A percentile compares a stretch with the other conserved stretches of the same genome.
Conservation (phyloP, 1,139 yeast species). For the Diutina pseudorugosa region DNA sequence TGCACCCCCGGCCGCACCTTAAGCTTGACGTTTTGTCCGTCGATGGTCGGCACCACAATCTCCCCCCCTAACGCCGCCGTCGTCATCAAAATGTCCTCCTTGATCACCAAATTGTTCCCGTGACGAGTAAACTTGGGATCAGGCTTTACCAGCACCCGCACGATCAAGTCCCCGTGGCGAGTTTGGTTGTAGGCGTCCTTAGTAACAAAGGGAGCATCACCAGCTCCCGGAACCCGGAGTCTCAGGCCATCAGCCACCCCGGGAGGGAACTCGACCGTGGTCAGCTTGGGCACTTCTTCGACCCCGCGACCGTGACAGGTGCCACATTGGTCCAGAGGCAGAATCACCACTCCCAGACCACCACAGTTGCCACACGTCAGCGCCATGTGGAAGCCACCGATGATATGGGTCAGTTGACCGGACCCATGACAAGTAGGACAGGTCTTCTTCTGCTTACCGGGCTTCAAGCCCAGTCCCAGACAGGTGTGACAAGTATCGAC, state of each 20-base stretch:
- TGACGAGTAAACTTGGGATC: conserved; percentile 61
- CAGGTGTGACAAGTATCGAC: conserved; percentile 73
- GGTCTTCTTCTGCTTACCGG: conserved; percentile 63
- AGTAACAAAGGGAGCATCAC: conserved; percentile 74
- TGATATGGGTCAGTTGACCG: conserved; percentile 76
- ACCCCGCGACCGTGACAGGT: conserved; percentile 90
- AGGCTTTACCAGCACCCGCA: conserved; percentile 64
- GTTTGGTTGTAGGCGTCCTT: conserved; percentile 53
- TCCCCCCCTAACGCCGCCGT: conserved; percentile 96
- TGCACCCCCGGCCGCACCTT: conserved; percentile 86
- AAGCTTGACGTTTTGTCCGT: conserved; percentile 60
- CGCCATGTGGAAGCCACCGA: conserved; percentile 97
- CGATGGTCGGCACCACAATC: conserved; percentile 77
- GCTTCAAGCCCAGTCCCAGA: conserved; percentile 73
- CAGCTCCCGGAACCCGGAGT: conserved; percentile 75
- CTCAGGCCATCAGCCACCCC: conserved; percentile 85
- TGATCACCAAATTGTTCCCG: conserved; percentile 51
- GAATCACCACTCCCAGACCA: conserved; percentile 77
- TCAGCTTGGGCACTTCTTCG: conserved; percentile 48
- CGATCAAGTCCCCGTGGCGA: conserved; percentile 76
- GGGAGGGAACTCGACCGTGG: conserved; percentile 75
- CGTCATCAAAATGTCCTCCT: conserved; percentile 72
- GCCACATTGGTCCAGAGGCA: conserved; percentile 57
- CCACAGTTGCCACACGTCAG: conserved; percentile 82
- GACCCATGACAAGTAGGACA: conserved; percentile 89